phyloP scores from a whole-genome alignment of 768 basidiomycete species.

The Chlorophyllum brunneum region DNA sequence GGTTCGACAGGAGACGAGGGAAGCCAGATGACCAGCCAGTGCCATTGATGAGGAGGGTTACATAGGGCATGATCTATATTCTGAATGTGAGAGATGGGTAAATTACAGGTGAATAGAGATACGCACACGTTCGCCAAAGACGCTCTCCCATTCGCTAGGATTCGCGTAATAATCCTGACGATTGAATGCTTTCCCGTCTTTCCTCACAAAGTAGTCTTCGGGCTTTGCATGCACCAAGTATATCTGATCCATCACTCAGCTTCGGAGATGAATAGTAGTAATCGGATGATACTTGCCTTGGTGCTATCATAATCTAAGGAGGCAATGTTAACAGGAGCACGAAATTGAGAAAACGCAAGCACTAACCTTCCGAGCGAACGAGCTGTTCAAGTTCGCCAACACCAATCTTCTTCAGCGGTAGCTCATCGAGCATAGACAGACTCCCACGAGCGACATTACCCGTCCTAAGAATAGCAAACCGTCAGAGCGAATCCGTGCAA shows the following conservation, averaged over 20 bases:
- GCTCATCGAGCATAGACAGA: constrained; percentile 63
- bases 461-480: constrained; percentile 35
- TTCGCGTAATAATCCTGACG: constrained; percentile 71
- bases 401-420: constrained; percentile 58
- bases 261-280: background rate
- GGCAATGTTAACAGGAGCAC: background rate
- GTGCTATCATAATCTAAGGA: constrained; percentile 48
- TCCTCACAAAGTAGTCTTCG: constrained; percentile 62
- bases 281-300: constrained; percentile 38
- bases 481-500: background rate
- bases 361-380: constrained; percentile 47
- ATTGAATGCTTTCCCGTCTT: constrained; percentile 53
- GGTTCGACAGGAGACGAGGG: constrained; percentile 75
- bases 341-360: background rate
- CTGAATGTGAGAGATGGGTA: background rate
- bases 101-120: background rate
- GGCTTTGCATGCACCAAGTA: constrained; percentile 75
- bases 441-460: constrained; percentile 84
- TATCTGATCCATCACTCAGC: constrained; percentile 37
- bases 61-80: constrained; percentile 73
- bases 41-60: constrained; percentile 83
- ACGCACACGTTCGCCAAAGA: constrained; percentile 63
- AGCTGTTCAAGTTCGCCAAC: constrained; percentile 56
- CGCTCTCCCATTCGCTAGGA: constrained; percentile 61
- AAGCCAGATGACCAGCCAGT: constrained; percentile 78